Evolutionary conservation across 2,329 filamentous ascomycete genomes (phyloP).

Genomic region (Sphaerostilbella broomeana): DNA sequence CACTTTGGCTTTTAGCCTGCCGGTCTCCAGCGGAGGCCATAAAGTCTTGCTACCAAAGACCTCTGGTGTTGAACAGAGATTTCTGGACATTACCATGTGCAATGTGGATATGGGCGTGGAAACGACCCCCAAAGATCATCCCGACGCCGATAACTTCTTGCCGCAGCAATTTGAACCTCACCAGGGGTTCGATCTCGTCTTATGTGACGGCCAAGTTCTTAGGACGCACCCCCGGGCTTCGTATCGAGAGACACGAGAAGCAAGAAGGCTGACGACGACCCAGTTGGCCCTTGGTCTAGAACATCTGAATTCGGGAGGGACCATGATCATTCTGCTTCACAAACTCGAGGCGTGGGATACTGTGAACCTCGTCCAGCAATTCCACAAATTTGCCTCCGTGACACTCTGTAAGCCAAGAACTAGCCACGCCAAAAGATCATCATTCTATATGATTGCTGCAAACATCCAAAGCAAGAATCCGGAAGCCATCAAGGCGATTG

Average conservation of each 20-base stretch:
- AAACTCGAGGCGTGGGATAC: constrained; percentile 36
- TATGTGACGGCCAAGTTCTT: constrained; percentile 44
- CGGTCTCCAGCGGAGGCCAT: constrained; percentile 34
- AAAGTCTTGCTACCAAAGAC: constrained; percentile 23
- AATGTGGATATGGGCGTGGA: constrained; percentile 36
- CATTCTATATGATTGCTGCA: constrained; percentile 47
- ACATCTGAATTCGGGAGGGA: constrained; percentile 39
- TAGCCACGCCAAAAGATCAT: constrained; percentile 37
- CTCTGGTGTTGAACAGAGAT: constrained; percentile 16
- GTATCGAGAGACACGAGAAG: constrained; percentile 31
- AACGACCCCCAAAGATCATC: constrained; percentile 26
- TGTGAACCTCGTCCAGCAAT: constrained; percentile 30
- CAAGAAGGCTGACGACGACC: constrained; percentile 27
- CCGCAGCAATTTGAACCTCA: constrained; percentile 19
- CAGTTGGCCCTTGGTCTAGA: constrained; percentile 42
- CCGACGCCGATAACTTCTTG: constrained; percentile 20
- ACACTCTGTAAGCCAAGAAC: constrained; percentile 38
- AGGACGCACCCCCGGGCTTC: constrained; percentile 28
- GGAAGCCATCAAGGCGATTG: constrained; percentile 30
- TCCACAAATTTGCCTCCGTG: constrained; percentile 37
- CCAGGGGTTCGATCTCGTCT: constrained; percentile 34
- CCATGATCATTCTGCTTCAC: constrained; percentile 45
- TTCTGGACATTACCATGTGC: constrained; percentile 46
- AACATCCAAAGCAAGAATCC: constrained; percentile 28
- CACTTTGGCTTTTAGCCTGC: constrained; percentile 35